Evolutionary conservation across 2,329 filamentous ascomycete genomes (phyloP), one percentile per base, ranked within the genome.

Genomic region (Fusarium staphyleae): DNA sequence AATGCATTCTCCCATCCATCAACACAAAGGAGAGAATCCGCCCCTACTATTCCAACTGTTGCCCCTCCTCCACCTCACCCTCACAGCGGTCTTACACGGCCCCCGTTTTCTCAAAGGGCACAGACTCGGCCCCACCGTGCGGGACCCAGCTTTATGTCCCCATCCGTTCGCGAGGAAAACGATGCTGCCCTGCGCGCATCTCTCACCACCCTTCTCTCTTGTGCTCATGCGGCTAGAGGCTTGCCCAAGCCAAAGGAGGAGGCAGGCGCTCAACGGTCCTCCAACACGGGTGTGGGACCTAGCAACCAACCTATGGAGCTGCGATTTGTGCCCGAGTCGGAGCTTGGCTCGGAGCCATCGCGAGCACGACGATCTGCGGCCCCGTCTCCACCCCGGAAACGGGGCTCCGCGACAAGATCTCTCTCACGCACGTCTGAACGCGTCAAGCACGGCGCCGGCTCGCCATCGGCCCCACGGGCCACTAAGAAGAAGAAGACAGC

Each of bases 161-260:
- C 90, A 2, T 84, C 85, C 3, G 86, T 90, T 66, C 90, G 91
- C 64, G 87, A 90, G 40, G 92, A 98, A 66, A 93, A 98, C 66
- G 95, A 99, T 66, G 95, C 92, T 24, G 95, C 92, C 2, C 81
- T 99, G 10, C 87, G 95, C 28, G 92, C 95, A 15, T 96, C 91
- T 41, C 81, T 99, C n/a, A 96, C 92, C 1, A 98, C 95, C 0
- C 82, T 99, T 11, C 84, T 99, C 11, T 97, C 93, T n/a, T 96
- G 91, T 67, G 93, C 92, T 0, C 92, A 93, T 3, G 95, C 93
- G 0, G 95, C 93, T 2, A 85, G 95, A 35, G 89, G 89, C 4
- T 78, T 95, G 13, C 86, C 88, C 1, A 96, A 95, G 69, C 76
- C 78, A 13, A 78, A 78, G 41, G 77, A 81, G 42, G 78, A 81